Evolutionary conservation across 2,329 filamentous ascomycete genomes (phyloP).

Genomic region (Incumbomyces lentus): DNA sequence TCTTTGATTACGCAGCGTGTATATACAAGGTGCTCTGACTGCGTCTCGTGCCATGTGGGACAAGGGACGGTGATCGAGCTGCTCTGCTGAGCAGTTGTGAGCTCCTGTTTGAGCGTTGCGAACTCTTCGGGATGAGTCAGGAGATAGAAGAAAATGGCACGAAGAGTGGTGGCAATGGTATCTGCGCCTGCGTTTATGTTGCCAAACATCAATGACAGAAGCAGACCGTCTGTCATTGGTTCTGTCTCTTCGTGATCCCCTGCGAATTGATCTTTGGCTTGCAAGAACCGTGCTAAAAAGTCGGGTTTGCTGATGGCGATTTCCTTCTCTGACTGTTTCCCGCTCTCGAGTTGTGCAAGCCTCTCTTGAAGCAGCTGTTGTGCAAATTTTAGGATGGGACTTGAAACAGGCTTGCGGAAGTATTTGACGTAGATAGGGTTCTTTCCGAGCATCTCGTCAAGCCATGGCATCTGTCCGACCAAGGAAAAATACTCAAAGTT

Average conservation of each 20-base stretch:
- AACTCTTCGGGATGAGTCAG: conserved; percentile 47
- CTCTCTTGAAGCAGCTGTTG: conserved; percentile 14
- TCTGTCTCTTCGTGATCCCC: conserved; percentile 7
- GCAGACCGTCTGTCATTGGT: conserved; percentile 13
- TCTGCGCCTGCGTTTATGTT: conserved; percentile 55
- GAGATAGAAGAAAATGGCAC: conserved; percentile 63
- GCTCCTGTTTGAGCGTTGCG: conserved; percentile 21
- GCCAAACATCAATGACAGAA: conserved; percentile 18
- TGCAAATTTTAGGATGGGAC: conserved; percentile 16
- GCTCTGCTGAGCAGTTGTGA: conserved; percentile 18
- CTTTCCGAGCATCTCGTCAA: conserved; percentile 28
- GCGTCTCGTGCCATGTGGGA: conserved; percentile 23
- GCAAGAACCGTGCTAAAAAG: conserved; percentile 20
- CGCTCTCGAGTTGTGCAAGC: conserved; percentile 9
- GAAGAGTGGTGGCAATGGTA: conserved; percentile 65
- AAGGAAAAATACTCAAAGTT: conserved; percentile 23
- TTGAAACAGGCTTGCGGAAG: conserved; percentile 16
- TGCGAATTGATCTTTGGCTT: conserved; percentile 13
- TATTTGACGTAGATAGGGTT: conserved; percentile 22
- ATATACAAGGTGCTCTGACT: conserved; percentile 24
- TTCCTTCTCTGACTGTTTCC: conserved; percentile 8
- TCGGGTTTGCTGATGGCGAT: conserved; percentile 12
- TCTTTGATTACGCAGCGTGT: conserved; percentile 29
- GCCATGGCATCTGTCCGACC: conserved; percentile 28
- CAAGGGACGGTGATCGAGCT: conserved; percentile 21